phyloP scores from a whole-genome alignment of 2,329 filamentous ascomycete species.

The Sclerotinia nivalis region DNA sequence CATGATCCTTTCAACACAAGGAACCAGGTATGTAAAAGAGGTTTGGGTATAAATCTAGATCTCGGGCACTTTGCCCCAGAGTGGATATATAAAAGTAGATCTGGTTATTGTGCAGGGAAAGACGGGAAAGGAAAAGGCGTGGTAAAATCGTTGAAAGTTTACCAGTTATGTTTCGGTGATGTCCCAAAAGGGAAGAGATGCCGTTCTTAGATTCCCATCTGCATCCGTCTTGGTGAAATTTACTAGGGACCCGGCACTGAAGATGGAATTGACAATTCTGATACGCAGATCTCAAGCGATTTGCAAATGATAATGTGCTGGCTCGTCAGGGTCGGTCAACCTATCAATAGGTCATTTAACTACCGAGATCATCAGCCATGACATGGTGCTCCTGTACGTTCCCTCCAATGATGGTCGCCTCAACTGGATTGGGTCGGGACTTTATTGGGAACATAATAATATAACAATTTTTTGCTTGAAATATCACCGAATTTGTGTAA shows the following conservation, averaged over 20 bases:
- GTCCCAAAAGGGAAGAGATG: not conserved
- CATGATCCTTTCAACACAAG: not conserved
- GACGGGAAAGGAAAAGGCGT: slow-evolving; percentile 15
- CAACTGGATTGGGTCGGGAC: not conserved
- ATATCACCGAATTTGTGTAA: not conserved
- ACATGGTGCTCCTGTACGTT: not conserved
- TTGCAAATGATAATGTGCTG: not conserved
- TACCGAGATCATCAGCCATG: not conserved
- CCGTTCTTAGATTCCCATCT: not conserved
- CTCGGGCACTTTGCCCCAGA: slow-evolving; percentile 6
- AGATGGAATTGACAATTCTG: not conserved
- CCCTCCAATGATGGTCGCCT: not conserved
- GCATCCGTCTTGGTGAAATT: not conserved
- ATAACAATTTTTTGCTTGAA: not conserved
- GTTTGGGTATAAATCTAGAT: slow-evolving; percentile 3
- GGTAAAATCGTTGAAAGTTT: not conserved
- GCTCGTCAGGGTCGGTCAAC: not conserved
- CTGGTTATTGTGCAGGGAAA: slow-evolving; percentile 5
- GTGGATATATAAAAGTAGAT: slow-evolving; percentile 6
- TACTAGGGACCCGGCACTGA: not conserved
- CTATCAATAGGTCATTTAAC: not conserved
- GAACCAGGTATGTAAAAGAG: slow-evolving; percentile 15
- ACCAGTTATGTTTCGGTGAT: not conserved
- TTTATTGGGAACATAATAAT: not conserved
- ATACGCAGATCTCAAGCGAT: slow-evolving; percentile 5